Base-by-base conservation (phyloP, 202 grass and related monocot species). In the Dendrocalamus latiflorus region DNA sequence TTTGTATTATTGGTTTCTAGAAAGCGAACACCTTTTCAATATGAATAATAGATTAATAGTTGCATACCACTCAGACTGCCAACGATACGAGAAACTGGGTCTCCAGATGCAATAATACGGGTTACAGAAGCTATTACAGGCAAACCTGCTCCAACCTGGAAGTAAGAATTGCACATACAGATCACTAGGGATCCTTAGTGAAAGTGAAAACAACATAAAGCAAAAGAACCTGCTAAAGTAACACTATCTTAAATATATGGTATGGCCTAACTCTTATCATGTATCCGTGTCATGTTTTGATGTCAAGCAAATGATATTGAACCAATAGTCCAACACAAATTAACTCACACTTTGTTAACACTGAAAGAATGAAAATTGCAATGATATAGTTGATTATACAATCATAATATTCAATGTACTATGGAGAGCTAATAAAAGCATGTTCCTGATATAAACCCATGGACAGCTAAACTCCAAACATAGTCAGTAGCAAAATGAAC, bases 111-210 rank as follows among this genome's bases (percentile, higher is more conserved):
- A 86, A 93, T 83, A 53, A 98, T 66, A 74, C 92, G 92, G 64
- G 80, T 91, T 49, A 90, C 85, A 83, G 92, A 93, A 75, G 87
- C 90, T 90, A 98, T 98, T 78, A 98, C 79, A 83, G 91, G 95
- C 71, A 98, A 88, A 85, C 95, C 92, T 50, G 95, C 95, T 83
- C 95, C 95, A 76, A 98, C 95, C 95, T 95, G 77, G 66, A 90
- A 86, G 47, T 30, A 88, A 45, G 74, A 85, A 68, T 77, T 70
- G 51, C 28, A 50, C 21, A 16, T 33, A 58, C 22, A 16, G 33
- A 58, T 68, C 68, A 72, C 25, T 11, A 58, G 33, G 25, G 37
- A 15, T 70, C 75, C 20, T 69, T 80, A 75, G 53, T 0, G 2
- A 75, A 79, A 65, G 38, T 76, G 3, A 56, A 72, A 57, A 59